These are phyloP conservation scores for Drechslerella dactyloides DNA, from an alignment of 2,329 filamentous ascomycete species.

Conservation along the genomic window DNA sequence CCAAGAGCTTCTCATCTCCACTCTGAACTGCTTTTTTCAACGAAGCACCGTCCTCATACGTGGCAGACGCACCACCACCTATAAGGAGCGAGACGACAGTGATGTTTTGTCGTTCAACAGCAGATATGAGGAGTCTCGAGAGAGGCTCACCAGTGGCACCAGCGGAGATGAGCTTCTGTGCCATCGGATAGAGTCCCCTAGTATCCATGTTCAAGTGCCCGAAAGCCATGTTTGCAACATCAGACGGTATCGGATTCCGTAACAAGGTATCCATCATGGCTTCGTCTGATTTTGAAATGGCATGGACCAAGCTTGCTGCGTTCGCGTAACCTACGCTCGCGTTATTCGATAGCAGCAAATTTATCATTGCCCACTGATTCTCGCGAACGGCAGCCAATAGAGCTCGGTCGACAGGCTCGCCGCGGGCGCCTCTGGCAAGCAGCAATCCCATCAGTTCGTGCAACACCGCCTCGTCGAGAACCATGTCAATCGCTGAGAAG, in stretches of 20 bases:
- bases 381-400: slow-evolving; percentile 38
- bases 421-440: slow-evolving; percentile 31
- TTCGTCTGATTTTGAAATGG: slow-evolving; percentile 35
- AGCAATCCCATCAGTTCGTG: slow-evolving; percentile 43
- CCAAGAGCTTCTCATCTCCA: slow-evolving; percentile 29
- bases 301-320: slow-evolving; percentile 31
- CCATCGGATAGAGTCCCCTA: slow-evolving; percentile 33
- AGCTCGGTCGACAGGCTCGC: slow-evolving; percentile 40
- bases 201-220: slow-evolving; percentile 36
- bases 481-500: slow-evolving; percentile 41
- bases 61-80: slow-evolving; percentile 23
- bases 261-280: slow-evolving; percentile 44
- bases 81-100: slow-evolving; percentile 31
- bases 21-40: slow-evolving; percentile 43
- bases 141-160: slow-evolving; percentile 28
- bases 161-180: slow-evolving; percentile 36
- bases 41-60: slow-evolving; percentile 29
- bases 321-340: slow-evolving; percentile 35
- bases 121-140: slow-evolving; percentile 30
- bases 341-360: slow-evolving; percentile 30
- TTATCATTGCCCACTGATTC: slow-evolving; percentile 45
- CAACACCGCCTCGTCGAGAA: slow-evolving; percentile 28
- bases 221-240: slow-evolving; percentile 25
- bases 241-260: slow-evolving; percentile 27
- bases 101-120: slow-evolving; percentile 28